Evolutionary conservation across 2,329 filamentous ascomycete species (phyloP).

Genomic region (Penicillium freii): DNA sequence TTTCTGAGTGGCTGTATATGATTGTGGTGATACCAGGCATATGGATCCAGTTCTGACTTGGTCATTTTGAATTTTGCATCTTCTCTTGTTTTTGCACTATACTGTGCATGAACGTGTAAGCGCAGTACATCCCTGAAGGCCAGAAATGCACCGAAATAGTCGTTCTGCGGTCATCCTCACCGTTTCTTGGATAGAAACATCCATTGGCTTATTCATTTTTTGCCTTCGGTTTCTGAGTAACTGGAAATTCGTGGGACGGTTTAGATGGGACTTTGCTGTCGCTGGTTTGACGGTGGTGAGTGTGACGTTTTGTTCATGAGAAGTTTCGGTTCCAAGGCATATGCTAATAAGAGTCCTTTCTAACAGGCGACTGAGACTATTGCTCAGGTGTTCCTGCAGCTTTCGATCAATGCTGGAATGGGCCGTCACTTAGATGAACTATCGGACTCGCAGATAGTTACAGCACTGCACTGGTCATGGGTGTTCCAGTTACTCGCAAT

Average conservation of each 20-base stretch:
- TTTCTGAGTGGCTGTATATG: not conserved
- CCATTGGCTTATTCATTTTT: conserved; percentile 17
- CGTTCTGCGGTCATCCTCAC: conserved; percentile 7
- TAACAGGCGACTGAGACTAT: conserved; percentile 2
- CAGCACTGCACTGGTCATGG: conserved; percentile 22
- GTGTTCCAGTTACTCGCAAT: conserved; percentile 25
- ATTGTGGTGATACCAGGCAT: not conserved
- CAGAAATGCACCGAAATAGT: conserved; percentile 3
- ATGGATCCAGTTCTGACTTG: not conserved
- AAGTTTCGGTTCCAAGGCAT: not conserved
- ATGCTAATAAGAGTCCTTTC: not conserved
- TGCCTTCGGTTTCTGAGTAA: conserved; percentile 20
- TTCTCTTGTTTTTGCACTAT: not conserved
- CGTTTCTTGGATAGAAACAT: conserved; percentile 19
- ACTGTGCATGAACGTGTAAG: not conserved
- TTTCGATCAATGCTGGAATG: conserved; percentile 19
- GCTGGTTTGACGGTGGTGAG: conserved; percentile 18
- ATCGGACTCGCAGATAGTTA: not conserved
- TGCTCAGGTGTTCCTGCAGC: conserved; percentile 18
- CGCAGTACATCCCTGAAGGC: not conserved
- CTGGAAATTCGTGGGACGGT: conserved; percentile 14
- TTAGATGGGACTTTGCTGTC: conserved; percentile 20
- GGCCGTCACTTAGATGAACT: conserved; percentile 18
- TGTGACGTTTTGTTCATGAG: not conserved
- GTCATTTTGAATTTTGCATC: not conserved